These are phyloP conservation scores for Skeletonema tropicum DNA, from an alignment of 108 stramenopile species.

Conservation along the genomic window DNA sequence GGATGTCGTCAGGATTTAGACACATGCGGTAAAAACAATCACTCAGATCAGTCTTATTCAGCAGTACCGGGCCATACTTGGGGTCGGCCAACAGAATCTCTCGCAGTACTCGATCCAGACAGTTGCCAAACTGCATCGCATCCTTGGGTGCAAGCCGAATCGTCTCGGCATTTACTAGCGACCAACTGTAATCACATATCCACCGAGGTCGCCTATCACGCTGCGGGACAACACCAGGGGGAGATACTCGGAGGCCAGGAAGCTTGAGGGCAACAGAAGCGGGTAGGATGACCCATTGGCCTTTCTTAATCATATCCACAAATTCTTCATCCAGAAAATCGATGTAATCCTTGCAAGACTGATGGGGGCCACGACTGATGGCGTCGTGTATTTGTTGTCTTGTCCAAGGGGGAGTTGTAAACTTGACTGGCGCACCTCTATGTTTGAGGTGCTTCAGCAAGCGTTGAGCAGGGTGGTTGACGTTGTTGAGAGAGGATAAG, in stretches of 20 bases:
- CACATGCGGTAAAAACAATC: slow-evolving; percentile 28
- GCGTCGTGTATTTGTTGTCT: slow-evolving; percentile 5
- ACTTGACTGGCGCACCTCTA: slow-evolving; percentile 30
- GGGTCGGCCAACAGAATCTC: slow-evolving; percentile 18
- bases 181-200: slow-evolving; percentile 39
- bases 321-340: slow-evolving; percentile 14
- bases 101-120: slow-evolving; percentile 21
- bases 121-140: slow-evolving; percentile 51
- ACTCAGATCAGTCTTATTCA: slow-evolving; percentile 28
- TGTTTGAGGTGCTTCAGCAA: slow-evolving; percentile 23
- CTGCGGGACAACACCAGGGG: slow-evolving; percentile 21
- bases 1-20: slow-evolving; percentile 24
- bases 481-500: slow-evolving; percentile 13
- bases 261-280: background rate
- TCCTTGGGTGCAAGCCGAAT: slow-evolving; percentile 22
- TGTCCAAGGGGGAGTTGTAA: slow-evolving; percentile 35
- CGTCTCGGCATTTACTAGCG: slow-evolving; percentile 29
- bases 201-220: slow-evolving; percentile 19
- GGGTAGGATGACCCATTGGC: slow-evolving; percentile 10
- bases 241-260: slow-evolving; percentile 6
- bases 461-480: slow-evolving; percentile 29
- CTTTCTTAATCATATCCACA: slow-evolving; percentile 1
- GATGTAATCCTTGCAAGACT: slow-evolving; percentile 14
- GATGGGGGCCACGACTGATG: slow-evolving; percentile 23
- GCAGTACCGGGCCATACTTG: slow-evolving; percentile 9